These are phyloP conservation scores for Tephrocybe sp. DNA, from an alignment of 768 basidiomycete genomes.

Conservation along the genomic window DNA sequence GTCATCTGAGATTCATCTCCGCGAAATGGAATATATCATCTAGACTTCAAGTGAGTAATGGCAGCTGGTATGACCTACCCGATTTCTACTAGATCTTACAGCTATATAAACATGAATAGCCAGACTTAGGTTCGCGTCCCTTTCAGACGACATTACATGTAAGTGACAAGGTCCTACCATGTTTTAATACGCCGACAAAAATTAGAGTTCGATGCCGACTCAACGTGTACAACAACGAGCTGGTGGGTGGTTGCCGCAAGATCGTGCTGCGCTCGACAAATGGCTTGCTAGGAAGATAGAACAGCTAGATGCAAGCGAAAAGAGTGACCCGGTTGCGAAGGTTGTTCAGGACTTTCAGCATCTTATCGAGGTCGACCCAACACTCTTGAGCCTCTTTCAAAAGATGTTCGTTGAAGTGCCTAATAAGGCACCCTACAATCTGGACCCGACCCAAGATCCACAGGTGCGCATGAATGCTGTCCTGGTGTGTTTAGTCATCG, in stretches of 20 bases:
- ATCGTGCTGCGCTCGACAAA: neutral
- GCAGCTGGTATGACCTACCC: no score
- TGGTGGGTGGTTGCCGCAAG: slow-evolving; percentile 3
- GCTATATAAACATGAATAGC: no score
- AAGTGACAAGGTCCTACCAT: no score
- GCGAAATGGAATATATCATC: no score
- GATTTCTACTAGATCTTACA: no score
- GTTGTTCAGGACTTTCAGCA: neutral
- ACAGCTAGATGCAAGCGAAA: neutral
- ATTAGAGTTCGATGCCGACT: no score
- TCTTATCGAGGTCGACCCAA: slow-evolving; percentile 1
- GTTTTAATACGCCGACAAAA: no score
- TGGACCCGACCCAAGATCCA: slow-evolving; percentile 1
- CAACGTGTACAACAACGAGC: neutral
- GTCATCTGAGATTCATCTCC: no score
- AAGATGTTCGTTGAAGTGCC: slow-evolving; percentile 6
- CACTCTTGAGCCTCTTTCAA: neutral
- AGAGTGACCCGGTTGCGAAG: neutral
- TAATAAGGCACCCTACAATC: slow-evolving; percentile 5
- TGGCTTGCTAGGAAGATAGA: neutral
- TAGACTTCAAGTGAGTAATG: no score
- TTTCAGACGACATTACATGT: no score
- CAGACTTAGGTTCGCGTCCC: no score
- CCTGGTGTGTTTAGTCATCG: no score
- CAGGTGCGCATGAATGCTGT: neutral